phyloP scores from a whole-genome alignment of 176 grass and related monocot genomes.

The Pontederia paniculata region DNA sequence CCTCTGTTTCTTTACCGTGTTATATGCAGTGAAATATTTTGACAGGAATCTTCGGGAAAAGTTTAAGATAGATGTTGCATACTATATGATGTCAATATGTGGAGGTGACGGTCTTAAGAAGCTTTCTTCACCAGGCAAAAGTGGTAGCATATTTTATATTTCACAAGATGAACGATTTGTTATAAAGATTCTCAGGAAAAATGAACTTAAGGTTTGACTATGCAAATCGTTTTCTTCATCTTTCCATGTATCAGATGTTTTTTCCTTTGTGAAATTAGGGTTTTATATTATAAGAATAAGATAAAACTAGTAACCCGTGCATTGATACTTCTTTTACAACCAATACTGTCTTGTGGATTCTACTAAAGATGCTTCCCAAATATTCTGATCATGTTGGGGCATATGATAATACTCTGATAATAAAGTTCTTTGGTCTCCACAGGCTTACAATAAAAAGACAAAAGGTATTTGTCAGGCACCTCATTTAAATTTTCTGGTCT shows the following conservation, averaged over 20 bases:
- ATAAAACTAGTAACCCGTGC: too few species aligned
- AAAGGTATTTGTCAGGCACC: constrained; percentile 44
- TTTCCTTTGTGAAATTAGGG: too few species aligned
- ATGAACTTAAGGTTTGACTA: constrained; percentile 73
- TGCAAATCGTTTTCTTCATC: not conserved
- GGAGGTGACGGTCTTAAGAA: constrained; percentile 91
- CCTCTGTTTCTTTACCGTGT: not conserved
- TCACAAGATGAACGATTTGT: constrained; percentile 98
- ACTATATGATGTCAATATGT: constrained; percentile 99
- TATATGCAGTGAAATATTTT: constrained; percentile 3
- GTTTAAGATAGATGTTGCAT: constrained; percentile 97
- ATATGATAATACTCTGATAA: constrained; percentile 98
- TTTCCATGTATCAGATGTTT: too few species aligned
- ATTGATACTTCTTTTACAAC: too few species aligned
- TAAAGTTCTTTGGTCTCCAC: constrained; percentile 94
- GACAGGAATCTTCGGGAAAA: constrained; percentile 89
- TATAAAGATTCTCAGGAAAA: constrained; percentile 87
- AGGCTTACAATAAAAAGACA: constrained; percentile 70
- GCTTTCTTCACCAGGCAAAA: constrained; percentile 98
- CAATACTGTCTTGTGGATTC: constrained; percentile 42
- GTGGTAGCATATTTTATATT: constrained; percentile 97
- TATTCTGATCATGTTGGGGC: constrained; percentile 96
- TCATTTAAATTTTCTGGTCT: constrained; percentile 9
- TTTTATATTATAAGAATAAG: too few species aligned
- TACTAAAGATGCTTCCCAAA: constrained; percentile 98